Evolutionary conservation across 805 yeast species (phyloP).

Genomic region (Candida argentea): DNA sequence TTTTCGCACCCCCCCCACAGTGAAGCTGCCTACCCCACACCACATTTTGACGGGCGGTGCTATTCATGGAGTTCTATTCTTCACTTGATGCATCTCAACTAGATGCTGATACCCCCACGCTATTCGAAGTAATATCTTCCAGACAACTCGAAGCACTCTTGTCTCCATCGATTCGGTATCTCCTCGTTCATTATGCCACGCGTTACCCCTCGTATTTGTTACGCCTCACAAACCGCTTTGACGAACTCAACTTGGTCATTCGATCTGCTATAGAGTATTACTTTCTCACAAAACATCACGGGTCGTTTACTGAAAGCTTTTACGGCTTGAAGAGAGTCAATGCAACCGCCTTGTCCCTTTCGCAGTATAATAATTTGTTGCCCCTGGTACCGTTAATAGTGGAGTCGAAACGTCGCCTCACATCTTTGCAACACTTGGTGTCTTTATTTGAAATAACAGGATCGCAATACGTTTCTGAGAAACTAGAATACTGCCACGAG

Average conservation of each 20-base stretch:
- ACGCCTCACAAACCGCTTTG: slow-evolving; percentile 55
- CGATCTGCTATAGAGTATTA: slow-evolving; percentile 62
- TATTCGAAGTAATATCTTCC: slow-evolving; percentile 81
- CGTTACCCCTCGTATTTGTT: slow-evolving; percentile 64
- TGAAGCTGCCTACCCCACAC: no score
- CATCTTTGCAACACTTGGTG: slow-evolving; percentile 40
- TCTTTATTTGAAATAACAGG: slow-evolving; percentile 54
- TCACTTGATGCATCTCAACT: slow-evolving; percentile 68
- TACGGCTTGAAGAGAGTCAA: slow-evolving; percentile 72
- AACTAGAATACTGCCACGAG: slow-evolving; percentile 56
- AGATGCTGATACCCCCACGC: slow-evolving; percentile 70
- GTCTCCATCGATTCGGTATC: slow-evolving; percentile 73
- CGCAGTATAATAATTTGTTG: slow-evolving; percentile 20
- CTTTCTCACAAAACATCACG: slow-evolving; percentile 64
- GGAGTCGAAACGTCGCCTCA: slow-evolving; percentile 44
- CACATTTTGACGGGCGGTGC: neutral
- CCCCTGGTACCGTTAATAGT: slow-evolving; percentile 32
- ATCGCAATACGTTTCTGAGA: slow-evolving; percentile 58
- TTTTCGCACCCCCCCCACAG: neutral
- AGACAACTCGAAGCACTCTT: slow-evolving; percentile 66
- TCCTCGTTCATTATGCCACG: slow-evolving; percentile 72
- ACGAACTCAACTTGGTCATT: slow-evolving; percentile 57
- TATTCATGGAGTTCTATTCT: slow-evolving; percentile 68
- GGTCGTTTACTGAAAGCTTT: slow-evolving; percentile 84
- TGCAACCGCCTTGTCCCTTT: slow-evolving; percentile 22